phyloP scores from a whole-genome alignment of 1,139 yeast genomes.

The Magnusiomyces magnusii region DNA sequence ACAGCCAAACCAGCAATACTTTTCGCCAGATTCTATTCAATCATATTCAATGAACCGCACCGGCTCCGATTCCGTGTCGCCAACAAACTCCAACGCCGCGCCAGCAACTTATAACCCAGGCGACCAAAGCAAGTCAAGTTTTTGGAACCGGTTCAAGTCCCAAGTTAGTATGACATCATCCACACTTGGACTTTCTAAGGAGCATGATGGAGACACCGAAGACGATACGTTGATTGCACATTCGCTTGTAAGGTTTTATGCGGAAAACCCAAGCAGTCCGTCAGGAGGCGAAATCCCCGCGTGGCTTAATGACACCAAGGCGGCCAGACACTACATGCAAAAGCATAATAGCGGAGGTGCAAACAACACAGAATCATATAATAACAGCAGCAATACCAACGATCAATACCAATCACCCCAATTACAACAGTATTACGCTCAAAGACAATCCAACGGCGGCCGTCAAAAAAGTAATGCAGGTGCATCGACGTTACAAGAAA shows the following conservation, averaged over 20 bases:
- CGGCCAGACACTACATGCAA: not conserved
- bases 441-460: not conserved
- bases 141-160: not conserved
- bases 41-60: not conserved
- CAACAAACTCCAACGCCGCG: not conserved
- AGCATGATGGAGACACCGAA: conserved; percentile 1
- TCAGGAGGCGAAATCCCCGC: not conserved
- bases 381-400: not conserved
- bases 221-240: conserved; percentile 2
- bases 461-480: conserved; percentile 1
- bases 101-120: not conserved
- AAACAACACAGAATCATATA: not conserved
- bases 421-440: conserved; percentile 1
- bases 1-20: not conserved
- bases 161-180: not conserved
- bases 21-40: not conserved
- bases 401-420: not conserved
- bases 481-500: not conserved
- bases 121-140: not conserved
- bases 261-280: not conserved
- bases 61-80: not conserved
- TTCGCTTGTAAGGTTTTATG: not conserved
- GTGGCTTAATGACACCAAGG: not conserved
- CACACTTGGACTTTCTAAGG: not conserved
- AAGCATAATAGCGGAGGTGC: not conserved